Evolutionary conservation across 208 protist genomes (phyloP).

Genomic region (Vickermania ingenoplastis): DNA sequence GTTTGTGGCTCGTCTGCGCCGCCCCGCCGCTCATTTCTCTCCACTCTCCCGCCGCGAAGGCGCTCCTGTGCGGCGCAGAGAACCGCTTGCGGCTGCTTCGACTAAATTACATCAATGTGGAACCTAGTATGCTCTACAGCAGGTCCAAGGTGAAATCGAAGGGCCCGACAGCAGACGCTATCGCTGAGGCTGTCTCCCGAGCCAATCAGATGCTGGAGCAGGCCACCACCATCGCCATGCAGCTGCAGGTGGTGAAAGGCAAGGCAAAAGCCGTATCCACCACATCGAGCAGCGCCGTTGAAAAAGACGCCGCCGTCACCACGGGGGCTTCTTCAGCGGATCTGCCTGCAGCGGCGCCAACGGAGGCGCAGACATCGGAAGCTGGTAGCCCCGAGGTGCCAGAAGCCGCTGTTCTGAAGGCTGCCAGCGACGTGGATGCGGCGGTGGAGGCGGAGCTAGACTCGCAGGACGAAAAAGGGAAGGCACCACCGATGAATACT

Average conservation of each 20-base stretch:
- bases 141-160: conserved; percentile 7
- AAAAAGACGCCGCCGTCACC: no score
- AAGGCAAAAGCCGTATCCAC: neutral
- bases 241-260: conserved; percentile 17
- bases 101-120: conserved; percentile 31
- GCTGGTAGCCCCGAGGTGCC: no score
- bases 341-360: no score
- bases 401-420: no score
- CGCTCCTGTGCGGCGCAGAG: conserved; percentile 30
- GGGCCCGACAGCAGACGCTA: no score
- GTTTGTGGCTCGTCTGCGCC: conserved; percentile 15
- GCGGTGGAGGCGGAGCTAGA: no score
- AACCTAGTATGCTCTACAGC: no score
- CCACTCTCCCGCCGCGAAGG: conserved; percentile 24
- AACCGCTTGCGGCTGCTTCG: conserved; percentile 23
- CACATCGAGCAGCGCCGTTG: conserved; percentile 2
- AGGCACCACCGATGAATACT: no score
- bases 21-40: conserved; percentile 17
- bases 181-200: neutral
- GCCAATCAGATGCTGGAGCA: neutral
- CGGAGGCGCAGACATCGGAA: no score
- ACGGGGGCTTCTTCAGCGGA: no score
- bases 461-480: no score
- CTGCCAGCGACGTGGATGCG: no score
- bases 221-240: conserved; percentile 16